Conservation (phyloP, 2,329 filamentous ascomycete species). For the Arthrocladium fulminans region DNA sequence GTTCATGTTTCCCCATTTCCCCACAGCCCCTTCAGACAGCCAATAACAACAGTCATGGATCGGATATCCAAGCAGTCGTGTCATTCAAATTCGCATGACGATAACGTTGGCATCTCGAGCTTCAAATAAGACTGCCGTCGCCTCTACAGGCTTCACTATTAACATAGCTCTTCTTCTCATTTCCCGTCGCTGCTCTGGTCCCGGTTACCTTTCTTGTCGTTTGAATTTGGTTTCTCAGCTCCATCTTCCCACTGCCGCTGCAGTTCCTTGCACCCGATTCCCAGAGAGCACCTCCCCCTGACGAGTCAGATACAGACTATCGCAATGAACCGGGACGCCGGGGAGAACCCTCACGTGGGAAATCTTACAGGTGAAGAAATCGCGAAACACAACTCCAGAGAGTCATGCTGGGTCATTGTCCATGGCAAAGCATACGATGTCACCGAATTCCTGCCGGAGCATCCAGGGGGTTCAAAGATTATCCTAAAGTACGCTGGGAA, state of each 20-base stretch:
- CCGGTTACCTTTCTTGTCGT: slow-evolving; percentile 16
- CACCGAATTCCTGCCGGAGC: slow-evolving; percentile 83
- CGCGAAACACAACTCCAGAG: slow-evolving; percentile 65
- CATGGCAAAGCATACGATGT: slow-evolving; percentile 86
- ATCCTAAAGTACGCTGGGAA: slow-evolving; percentile 96
- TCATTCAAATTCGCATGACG: not conserved
- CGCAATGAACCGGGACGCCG: slow-evolving; percentile 19
- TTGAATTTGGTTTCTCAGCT: slow-evolving; percentile 13
- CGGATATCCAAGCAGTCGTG: slow-evolving; percentile 1
- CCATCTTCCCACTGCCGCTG: slow-evolving; percentile 4
- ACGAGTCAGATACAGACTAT: not conserved
- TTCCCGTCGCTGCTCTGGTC: slow-evolving; percentile 17
- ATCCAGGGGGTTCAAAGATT: slow-evolving; percentile 82
- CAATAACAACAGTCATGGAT: slow-evolving; percentile 6
- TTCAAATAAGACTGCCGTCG: not conserved
- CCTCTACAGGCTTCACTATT: slow-evolving; percentile 9
- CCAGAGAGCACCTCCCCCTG: slow-evolving; percentile 12
- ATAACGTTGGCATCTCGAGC: slow-evolving; percentile 7
- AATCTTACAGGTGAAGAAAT: slow-evolving; percentile 49
- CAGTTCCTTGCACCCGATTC: slow-evolving; percentile 10
- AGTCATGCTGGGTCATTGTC: slow-evolving; percentile 88
- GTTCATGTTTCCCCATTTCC: not conserved
- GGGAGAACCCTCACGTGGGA: slow-evolving; percentile 19
- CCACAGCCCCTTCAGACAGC: not conserved
- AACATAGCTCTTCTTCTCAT: slow-evolving; percentile 12